Conservation (phyloP, 768 basidiomycete genomes). For the Boletus coccyginus region DNA sequence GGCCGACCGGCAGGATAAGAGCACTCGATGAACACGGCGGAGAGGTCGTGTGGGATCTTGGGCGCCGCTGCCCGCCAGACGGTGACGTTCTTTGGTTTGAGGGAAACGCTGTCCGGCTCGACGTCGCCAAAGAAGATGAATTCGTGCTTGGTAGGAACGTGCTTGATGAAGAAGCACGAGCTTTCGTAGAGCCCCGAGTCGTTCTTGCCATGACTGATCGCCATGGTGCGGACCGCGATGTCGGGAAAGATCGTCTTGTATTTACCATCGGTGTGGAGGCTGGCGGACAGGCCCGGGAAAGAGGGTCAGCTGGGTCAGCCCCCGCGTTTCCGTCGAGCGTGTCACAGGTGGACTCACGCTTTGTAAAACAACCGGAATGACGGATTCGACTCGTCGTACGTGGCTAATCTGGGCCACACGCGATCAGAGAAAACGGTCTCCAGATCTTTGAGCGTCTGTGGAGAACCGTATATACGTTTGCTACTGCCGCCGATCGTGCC, state of each 20-base stretch:
- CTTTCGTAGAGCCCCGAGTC: constrained; percentile 61
- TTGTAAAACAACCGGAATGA: constrained; percentile 60
- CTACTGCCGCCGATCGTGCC: constrained; percentile 65
- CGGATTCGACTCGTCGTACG: constrained; percentile 64
- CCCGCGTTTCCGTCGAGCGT: neutral
- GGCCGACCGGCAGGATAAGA: constrained; percentile 77
- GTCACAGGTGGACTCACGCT: constrained; percentile 42
- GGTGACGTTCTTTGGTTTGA: constrained; percentile 53
- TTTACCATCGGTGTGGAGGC: constrained; percentile 49
- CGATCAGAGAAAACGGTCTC: constrained; percentile 73
- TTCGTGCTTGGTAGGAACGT: constrained; percentile 58
- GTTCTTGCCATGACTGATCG: constrained; percentile 71
- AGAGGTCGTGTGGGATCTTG: constrained; percentile 65
- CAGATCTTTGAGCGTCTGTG: constrained; percentile 63
- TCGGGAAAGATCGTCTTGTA: constrained; percentile 52
- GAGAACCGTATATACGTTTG: constrained; percentile 61
- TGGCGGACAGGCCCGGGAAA: constrained; percentile 19
- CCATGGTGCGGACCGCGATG: constrained; percentile 64
- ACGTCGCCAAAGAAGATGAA: constrained; percentile 96
- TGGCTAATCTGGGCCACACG: constrained; percentile 84
- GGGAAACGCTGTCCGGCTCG: constrained; percentile 77
- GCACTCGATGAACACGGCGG: constrained; percentile 92
- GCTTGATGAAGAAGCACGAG: constrained; percentile 81
- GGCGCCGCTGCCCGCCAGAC: constrained; percentile 85
- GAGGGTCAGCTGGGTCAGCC: constrained; percentile 4